Conservation (phyloP, 129 eudicot genomes). For the Flaveria brownii region DNA sequence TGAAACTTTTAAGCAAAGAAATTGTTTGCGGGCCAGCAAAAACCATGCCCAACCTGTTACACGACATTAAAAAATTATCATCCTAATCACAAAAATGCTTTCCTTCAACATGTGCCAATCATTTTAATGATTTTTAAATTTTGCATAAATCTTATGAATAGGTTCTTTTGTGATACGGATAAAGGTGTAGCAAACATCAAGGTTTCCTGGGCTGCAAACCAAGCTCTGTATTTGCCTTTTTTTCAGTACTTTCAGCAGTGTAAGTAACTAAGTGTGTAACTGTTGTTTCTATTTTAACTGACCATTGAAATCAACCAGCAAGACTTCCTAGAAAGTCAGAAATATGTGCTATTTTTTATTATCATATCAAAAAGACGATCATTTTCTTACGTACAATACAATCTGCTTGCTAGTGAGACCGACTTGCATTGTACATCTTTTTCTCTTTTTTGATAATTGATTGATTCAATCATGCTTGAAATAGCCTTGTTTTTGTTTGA, state of each 20-base stretch:
- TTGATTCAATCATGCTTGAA: slow-evolving; percentile 15
- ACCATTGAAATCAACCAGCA: not conserved
- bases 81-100: slow-evolving; percentile 11
- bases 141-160: slow-evolving; percentile 26
- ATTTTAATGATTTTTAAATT: not conserved
- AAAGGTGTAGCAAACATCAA: slow-evolving; percentile 44
- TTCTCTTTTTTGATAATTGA: not conserved
- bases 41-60: not conserved
- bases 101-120: not conserved
- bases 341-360: slow-evolving; percentile 11
- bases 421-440: slow-evolving; percentile 4
- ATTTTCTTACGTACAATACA: slow-evolving; percentile 11
- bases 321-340: slow-evolving; percentile 18
- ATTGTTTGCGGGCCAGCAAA: not conserved
- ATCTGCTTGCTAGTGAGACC: slow-evolving; percentile 17
- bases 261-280: slow-evolving; percentile 34
- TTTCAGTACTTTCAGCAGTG: slow-evolving; percentile 15
- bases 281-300: slow-evolving; percentile 20
- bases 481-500: not conserved
- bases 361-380: slow-evolving; percentile 14
- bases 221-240: slow-evolving; percentile 5
- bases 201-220: slow-evolving; percentile 14
- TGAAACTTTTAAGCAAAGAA: not conserved
- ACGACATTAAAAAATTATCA: not conserved
- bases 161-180: slow-evolving; percentile 73